phyloP scores from a whole-genome alignment of 2,329 filamentous ascomycete genomes.

The Hymenoscyphus albidus region DNA sequence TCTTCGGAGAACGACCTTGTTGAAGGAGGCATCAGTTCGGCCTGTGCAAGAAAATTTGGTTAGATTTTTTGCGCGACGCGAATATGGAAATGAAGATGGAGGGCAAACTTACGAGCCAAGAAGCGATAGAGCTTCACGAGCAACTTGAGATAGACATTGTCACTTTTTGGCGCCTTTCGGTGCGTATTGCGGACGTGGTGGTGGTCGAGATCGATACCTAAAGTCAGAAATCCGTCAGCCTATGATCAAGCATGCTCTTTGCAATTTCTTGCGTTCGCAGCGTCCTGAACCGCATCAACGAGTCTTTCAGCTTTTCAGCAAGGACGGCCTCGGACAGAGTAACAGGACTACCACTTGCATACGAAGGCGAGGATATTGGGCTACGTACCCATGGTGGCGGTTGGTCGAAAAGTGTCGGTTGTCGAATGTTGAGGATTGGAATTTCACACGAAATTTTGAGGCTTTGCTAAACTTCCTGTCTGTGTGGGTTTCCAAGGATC shows the following conservation, averaged over 20 bases:
- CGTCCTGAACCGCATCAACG: slow-evolving; percentile 24
- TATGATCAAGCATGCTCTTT: slow-evolving; percentile 62
- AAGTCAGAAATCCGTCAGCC: slow-evolving; percentile 54
- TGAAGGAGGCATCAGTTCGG: slow-evolving; percentile 96
- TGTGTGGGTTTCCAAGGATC: too few species aligned
- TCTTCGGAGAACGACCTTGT: slow-evolving; percentile 96
- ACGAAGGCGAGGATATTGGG: slow-evolving; percentile 33
- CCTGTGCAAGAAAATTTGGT: slow-evolving; percentile 47
- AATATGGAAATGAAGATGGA: neutral
- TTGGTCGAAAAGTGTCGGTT: slow-evolving; percentile 30
- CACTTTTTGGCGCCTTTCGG: slow-evolving; percentile 94
- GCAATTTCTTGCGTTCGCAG: slow-evolving; percentile 36
- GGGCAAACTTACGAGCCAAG: slow-evolving; percentile 74
- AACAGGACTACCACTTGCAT: slow-evolving; percentile 35
- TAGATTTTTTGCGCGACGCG: neutral
- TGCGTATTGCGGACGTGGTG: slow-evolving; percentile 70
- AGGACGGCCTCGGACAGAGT: slow-evolving; percentile 18
- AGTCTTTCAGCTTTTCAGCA: slow-evolving; percentile 22
- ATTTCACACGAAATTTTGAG: neutral
- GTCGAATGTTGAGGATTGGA: slow-evolving; percentile 7
- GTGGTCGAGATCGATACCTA: slow-evolving; percentile 69
- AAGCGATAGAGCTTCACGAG: slow-evolving; percentile 98
- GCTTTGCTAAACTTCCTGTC: too few species aligned
- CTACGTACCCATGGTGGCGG: slow-evolving; percentile 38
- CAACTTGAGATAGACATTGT: slow-evolving; percentile 96